phyloP scores from a whole-genome alignment of 78 protist genomes.

The Neovahlkampfia damariscottae region DNA sequence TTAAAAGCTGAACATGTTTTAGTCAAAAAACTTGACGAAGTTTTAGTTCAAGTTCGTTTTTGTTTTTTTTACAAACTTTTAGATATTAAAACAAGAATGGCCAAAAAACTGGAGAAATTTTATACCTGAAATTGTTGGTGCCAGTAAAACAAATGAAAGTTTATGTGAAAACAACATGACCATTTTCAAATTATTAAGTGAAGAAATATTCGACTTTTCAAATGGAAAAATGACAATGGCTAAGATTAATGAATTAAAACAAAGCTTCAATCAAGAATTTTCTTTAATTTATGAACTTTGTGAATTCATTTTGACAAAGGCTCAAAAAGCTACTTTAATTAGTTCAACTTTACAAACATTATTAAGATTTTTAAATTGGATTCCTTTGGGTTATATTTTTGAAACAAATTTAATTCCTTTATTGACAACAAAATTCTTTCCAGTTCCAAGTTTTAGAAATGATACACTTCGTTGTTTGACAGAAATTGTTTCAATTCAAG shows the following conservation, averaged over 20 bases:
- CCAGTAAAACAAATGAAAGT: conserved; percentile 61
- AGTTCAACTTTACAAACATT: conserved; percentile 63
- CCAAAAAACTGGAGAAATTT: conserved; percentile 88
- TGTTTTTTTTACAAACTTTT: conserved; percentile 2
- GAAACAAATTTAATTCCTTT: conserved; percentile 54
- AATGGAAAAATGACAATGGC: conserved; percentile 69
- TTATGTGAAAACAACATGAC: conserved; percentile 92
- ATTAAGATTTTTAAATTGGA: conserved; percentile 81
- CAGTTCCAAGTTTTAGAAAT: conserved; percentile 45
- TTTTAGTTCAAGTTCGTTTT: conserved; percentile 57
- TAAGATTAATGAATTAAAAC: conserved; percentile 64
- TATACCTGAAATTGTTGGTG: conserved; percentile 76
- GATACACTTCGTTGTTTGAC: conserved; percentile 69
- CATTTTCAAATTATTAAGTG: conserved; percentile 69
- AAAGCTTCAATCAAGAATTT: conserved; percentile 71
- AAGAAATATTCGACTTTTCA: conserved; percentile 86
- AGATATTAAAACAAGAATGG: conserved; percentile 97
- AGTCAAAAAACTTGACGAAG: conserved; percentile 50
- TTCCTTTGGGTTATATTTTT: conserved; percentile 90
- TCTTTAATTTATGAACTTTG: conserved; percentile 67
- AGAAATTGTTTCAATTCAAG: conserved; percentile 60
- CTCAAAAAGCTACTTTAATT: conserved; percentile 31
- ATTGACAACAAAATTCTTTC: conserved; percentile 37
- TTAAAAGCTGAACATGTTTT: conserved; percentile 14
- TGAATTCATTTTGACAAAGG: conserved; percentile 38